Evolutionary conservation across 129 eudicot genomes (phyloP).

Genomic region (Erigeron canadensis): DNA sequence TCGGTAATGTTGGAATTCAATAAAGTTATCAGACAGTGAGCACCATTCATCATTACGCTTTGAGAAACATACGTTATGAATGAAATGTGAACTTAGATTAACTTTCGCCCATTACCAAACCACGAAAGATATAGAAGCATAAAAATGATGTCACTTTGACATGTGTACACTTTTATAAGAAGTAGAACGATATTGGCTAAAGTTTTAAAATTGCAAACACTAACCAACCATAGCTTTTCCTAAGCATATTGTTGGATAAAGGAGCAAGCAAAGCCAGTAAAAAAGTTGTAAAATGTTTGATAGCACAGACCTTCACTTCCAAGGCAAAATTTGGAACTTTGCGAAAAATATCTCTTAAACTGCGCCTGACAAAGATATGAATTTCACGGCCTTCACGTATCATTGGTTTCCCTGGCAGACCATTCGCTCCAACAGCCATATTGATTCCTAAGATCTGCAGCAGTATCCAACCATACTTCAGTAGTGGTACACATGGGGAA

Average conservation of each 20-base stretch:
- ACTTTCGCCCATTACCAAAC: background rate
- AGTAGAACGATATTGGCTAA: background rate
- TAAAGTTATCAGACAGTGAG: no score
- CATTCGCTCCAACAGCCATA: conserved; percentile 89
- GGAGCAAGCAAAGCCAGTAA: conserved; percentile 15
- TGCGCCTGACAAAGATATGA: conserved; percentile 77
- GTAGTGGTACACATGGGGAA: background rate
- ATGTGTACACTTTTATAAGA: background rate
- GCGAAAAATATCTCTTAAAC: conserved; percentile 84
- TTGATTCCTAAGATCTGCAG: conserved; percentile 87
- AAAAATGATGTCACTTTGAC: conserved; percentile 5
- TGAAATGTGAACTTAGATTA: conserved; percentile 15
- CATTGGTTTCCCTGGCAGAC: conserved; percentile 79
- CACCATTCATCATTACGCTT: background rate
- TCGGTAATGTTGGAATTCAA: background rate
- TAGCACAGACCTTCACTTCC: conserved; percentile 70
- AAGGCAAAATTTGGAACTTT: conserved; percentile 83
- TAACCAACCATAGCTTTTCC: background rate
- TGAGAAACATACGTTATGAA: background rate
- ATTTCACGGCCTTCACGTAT: conserved; percentile 82
- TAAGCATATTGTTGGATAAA: conserved; percentile 3
- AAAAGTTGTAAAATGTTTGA: conserved; percentile 14
- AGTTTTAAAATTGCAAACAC: background rate
- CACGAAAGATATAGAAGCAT: conserved; percentile 4
- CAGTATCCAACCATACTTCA: conserved; percentile 14